Evolutionary conservation across 306 rosid genomes (phyloP).

Genomic region (Cicer cuneatum): DNA sequence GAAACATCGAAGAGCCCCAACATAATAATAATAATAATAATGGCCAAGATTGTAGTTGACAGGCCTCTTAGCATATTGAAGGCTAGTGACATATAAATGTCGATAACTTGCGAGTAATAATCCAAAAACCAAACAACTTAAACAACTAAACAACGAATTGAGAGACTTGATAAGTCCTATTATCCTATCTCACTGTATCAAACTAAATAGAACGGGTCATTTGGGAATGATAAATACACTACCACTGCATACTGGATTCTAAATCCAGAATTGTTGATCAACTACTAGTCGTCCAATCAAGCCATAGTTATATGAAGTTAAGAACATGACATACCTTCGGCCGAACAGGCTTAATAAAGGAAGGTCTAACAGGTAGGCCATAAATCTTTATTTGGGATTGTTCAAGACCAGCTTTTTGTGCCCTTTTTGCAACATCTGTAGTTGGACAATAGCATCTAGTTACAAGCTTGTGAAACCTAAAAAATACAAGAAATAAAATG

Average conservation of each 20-base stretch:
- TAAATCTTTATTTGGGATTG: slow-evolving; percentile 83
- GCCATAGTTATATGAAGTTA: not conserved
- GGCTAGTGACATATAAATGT: not conserved
- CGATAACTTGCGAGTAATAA: not conserved
- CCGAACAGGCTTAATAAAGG: slow-evolving; percentile 82
- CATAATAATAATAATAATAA: not conserved
- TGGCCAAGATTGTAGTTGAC: slow-evolving; percentile 1
- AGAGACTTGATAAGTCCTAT: slow-evolving; percentile 1
- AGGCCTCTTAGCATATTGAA: not conserved
- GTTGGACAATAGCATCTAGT: slow-evolving; percentile 99
- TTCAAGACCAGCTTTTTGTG: slow-evolving; percentile 88
- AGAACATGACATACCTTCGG: slow-evolving; percentile 69
- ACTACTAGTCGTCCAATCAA: slow-evolving; percentile 21
- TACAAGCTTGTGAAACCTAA: slow-evolving; percentile 98
- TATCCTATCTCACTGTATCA: slow-evolving; percentile 8
- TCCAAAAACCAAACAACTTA: slow-evolving; percentile 24
- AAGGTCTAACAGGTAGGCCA: slow-evolving; percentile 91
- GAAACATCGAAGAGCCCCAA: not conserved
- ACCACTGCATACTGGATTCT: not conserved
- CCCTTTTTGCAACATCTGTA: slow-evolving; percentile 81
- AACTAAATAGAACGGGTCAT: slow-evolving; percentile 15
- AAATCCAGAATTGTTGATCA: slow-evolving; percentile 12
- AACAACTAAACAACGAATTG: not conserved
- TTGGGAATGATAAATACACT: slow-evolving; percentile 4
- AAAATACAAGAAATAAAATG: slow-evolving; percentile 43